Evolutionary conservation across 768 basidiomycete genomes (phyloP), one percentile per base, ranked within the genome.

Genomic region (Phanerochaete sordida): DNA sequence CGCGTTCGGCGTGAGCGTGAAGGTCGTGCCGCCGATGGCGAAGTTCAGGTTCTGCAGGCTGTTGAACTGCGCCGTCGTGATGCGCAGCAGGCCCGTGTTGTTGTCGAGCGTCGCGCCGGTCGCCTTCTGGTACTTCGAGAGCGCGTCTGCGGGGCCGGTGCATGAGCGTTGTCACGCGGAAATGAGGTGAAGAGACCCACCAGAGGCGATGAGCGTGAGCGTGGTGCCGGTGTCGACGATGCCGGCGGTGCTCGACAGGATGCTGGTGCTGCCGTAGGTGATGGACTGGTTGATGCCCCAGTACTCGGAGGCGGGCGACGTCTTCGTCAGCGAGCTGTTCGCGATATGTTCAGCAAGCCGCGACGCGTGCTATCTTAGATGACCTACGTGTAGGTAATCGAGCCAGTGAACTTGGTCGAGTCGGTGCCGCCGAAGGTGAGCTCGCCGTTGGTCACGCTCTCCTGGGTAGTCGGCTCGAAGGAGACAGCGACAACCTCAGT

Each of bases 21-120:
- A 76, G 52, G 61, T 27, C 3, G 1, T 8, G 3, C 30, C 77
- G 49, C 75, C 77, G 59, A 83, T 75, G 58, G 70, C 74, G 74
- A 90, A 87, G 74, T 79, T 74, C 62, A 89, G 71, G 69, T 78
- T 81, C 72, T 86, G 63, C 51, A 90, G 74, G 56, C 70, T 76
- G 6, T 66, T 56, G 62, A 81, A 87, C 66, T 87, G 83, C 8
- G 77, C 60, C 3, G 71, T 39, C 0, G 83, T 85, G 58, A 88
- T 61, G 56, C 71, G 72, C 50, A 88, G 77, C 54, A 88, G 74
- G 35, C 86, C 85, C 26, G 76, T 77, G 51, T 1, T 59, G 1
- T 11, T 3, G 60, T 74, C 73, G n/a, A 65, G 49, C 2, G 62
- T 64, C 13, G 65, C 74, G 26, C 75, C 75, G 9, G 74, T 76